Base-by-base conservation (phyloP, 306 rosid genomes). In the Ochetophila trinervis region DNA sequence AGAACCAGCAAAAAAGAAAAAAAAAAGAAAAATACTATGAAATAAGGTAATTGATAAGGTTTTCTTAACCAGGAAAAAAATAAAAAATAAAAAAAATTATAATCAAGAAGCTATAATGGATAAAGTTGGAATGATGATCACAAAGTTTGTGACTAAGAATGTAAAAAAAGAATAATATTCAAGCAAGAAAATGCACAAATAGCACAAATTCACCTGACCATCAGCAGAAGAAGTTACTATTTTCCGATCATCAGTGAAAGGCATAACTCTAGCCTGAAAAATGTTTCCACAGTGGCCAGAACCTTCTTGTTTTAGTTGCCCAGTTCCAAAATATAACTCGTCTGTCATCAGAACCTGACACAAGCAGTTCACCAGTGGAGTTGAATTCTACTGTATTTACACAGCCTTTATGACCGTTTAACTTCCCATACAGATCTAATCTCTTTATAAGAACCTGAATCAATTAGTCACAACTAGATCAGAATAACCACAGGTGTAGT, bases 151-250 rank as follows among this genome's bases (percentile, higher is more conserved):
- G 22, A 34, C 51, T 37, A 60, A 60, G 40, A 60, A 9, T 8
- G 55, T 23, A 76, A 67, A 24, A 17, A 6, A 57, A 49, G 19
- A 30, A 37, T 6, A 10, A 24, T 37, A 37, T 22, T 30, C 24
- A 59, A 50, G 27, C 52, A 57, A 47, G 32, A 10, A 20, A 21
- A 50, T 27, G 32, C 32, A 27, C 32, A 27, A 2, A 16, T 30
- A 23, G 61, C 15, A 21, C 71, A 49, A 65, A 57, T 52, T 50
- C 69, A 85, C 89, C 84, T 85, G 68, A 30, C 89, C 89, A 79
- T 85, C 89, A 42, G 70, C 74, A 68, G 83, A 72, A 64, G 84
- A 81, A 81, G 89, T 85, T 23, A 81, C 83, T 63, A 85, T 71
- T 56, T 44, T 74, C 15, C 60, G 42, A 64, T 81, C 86, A 68